Evolutionary conservation across 495 filamentous ascomycete genomes (phyloP).

Genomic region (Xanthoparmelia taractica): DNA sequence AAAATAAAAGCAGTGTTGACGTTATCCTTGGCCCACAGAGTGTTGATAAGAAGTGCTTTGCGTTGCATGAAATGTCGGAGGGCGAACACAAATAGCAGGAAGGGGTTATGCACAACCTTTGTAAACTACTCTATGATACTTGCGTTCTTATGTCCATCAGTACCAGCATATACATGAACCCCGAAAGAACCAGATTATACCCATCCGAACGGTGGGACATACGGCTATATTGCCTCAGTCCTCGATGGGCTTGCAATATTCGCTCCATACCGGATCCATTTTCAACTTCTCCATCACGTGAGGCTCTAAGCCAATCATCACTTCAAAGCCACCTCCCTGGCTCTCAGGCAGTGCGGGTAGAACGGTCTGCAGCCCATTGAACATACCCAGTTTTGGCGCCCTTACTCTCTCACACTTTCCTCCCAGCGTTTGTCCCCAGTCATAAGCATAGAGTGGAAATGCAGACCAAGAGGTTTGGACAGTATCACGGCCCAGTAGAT

Average conservation of each 20-base stretch:
- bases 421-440: constrained; percentile 1
- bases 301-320: background rate
- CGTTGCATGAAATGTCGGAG: too few relatives aligned
- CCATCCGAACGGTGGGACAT: background rate
- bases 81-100: background rate
- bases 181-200: background rate
- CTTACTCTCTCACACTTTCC: background rate
- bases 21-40: background rate
- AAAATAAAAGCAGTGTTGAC: background rate
- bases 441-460: background rate
- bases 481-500: background rate
- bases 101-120: background rate
- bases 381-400: background rate
- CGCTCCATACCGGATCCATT: background rate
- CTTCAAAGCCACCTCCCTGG: constrained; percentile 1
- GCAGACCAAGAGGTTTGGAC: constrained; percentile 4
- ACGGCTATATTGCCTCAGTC: background rate
- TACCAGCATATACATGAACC: background rate
- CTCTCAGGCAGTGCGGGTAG: background rate
- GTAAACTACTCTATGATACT: background rate
- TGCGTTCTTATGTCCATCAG: background rate
- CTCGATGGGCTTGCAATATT: background rate
- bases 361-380: constrained; percentile 1
- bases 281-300: constrained; percentile 5
- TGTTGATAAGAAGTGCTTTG: background rate